phyloP scores from a whole-genome alignment of 2,329 filamentous ascomycete species.

The Penicillium sp. region DNA sequence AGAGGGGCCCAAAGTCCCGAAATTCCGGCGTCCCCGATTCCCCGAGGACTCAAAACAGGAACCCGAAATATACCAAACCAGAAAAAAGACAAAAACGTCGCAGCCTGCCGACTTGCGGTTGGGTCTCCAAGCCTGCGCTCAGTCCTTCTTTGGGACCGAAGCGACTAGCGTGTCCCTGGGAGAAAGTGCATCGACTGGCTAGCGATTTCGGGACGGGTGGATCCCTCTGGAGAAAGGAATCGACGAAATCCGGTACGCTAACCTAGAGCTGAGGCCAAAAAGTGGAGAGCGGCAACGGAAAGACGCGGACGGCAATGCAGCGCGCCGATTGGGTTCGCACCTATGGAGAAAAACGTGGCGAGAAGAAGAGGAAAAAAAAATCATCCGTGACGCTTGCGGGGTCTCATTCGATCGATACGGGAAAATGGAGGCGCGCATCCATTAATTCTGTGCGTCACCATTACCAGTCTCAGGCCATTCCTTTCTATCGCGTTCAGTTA shows the following conservation, averaged over 20 bases:
- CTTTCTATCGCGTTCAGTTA: too few relatives aligned
- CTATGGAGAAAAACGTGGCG: neutral
- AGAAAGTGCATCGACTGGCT: conserved; percentile 25
- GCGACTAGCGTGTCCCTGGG: conserved; percentile 20
- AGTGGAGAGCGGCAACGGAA: conserved; percentile 32
- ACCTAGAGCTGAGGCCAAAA: conserved; percentile 16
- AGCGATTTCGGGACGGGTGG: conserved; percentile 20
- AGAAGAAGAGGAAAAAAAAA: conserved; percentile 18
- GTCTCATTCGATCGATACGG: neutral
- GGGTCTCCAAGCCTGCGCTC: conserved; percentile 20
- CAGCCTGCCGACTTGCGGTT: conserved; percentile 14
- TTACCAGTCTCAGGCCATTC: neutral
- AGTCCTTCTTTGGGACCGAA: conserved; percentile 22
- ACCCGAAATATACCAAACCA: neutral
- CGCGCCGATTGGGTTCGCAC: conserved; percentile 29
- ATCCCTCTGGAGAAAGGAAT: conserved; percentile 4
- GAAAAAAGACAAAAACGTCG: conserved; percentile 5
- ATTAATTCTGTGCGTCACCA: neutral
- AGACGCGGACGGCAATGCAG: conserved; percentile 36
- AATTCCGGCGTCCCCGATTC: neutral
- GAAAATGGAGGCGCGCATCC: neutral
- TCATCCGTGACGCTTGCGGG: neutral
- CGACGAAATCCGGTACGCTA: conserved; percentile 5
- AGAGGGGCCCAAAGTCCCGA: neutral
- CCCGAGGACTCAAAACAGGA: neutral